These are phyloP conservation scores for Termitomyces sp. DNA, from an alignment of 768 basidiomycete genomes.

Conservation along the genomic window DNA sequence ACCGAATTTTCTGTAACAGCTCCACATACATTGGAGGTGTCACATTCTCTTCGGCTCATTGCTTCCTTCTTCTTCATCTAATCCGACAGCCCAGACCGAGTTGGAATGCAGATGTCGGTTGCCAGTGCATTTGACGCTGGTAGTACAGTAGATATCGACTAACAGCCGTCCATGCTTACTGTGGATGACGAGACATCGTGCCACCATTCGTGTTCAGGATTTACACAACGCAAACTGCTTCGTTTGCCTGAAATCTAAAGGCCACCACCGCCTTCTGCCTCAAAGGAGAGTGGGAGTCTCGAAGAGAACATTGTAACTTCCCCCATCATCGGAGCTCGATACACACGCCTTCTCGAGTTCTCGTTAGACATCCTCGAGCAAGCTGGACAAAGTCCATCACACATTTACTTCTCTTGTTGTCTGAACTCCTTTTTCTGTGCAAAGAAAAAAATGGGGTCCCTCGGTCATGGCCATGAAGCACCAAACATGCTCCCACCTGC, in stretches of 20 bases:
- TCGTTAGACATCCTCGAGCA: neutral
- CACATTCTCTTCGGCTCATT: neutral
- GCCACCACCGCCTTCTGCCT: neutral
- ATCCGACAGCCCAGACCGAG: neutral
- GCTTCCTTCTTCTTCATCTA: slow-evolving; percentile 1
- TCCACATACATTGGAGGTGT: neutral
- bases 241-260: neutral
- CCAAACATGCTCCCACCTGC: no score
- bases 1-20: neutral
- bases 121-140: neutral
- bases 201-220: neutral
- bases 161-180: neutral
- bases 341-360: neutral
- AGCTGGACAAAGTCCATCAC: neutral
- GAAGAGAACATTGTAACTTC: neutral
- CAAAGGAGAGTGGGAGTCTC: neutral
- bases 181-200: neutral
- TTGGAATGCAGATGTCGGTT: neutral
- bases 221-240: neutral
- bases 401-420: neutral
- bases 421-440: neutral
- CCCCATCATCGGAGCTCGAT: slow-evolving; percentile 5
- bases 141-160: neutral
- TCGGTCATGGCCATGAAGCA: no score
- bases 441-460: no score